A percentile compares a stretch with the other conserved stretches of the same genome.
Evolutionary conservation across 148 eudicot species (phyloP).

Genomic region (Silene latifolia): DNA sequence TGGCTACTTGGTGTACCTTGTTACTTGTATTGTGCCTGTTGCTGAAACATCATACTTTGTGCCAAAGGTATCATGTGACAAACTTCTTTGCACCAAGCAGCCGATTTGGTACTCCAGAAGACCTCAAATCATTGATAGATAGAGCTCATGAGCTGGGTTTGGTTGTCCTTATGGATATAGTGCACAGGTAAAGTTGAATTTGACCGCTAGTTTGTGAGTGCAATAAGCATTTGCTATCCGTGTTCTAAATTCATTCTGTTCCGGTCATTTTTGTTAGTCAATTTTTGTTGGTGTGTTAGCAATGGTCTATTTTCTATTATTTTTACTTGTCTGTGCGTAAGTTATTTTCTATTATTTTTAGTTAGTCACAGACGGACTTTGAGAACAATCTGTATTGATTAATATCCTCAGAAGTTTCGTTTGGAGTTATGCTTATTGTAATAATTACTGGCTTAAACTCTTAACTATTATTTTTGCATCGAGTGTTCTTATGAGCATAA

Average conservation of each 20-base stretch:
- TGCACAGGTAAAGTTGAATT: conserved; percentile 69
- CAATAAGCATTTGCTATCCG: background rate
- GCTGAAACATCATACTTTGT: conserved; percentile 15
- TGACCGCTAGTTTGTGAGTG: background rate
- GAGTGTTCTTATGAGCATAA: background rate
- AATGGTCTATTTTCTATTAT: background rate
- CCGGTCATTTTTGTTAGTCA: background rate
- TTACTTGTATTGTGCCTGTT: conserved; percentile 8
- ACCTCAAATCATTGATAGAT: conserved; percentile 93
- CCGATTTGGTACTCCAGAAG: conserved; percentile 97
- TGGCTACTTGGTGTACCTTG: conserved; percentile 2
- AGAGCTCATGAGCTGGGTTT: conserved; percentile 96
- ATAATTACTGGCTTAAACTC: background rate
- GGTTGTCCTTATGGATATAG: conserved; percentile 96
- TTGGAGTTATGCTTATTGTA: background rate
- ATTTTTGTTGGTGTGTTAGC: background rate
- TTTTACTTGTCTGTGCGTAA: background rate
- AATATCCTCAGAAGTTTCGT: background rate
- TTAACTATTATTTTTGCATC: background rate
- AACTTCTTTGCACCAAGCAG: conserved; percentile 99
- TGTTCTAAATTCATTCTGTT: background rate
- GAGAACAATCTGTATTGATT: background rate
- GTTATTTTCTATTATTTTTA: background rate
- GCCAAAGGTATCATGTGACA: conserved; percentile 84
- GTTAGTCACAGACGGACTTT: too few relatives aligned